Evolutionary conservation across 177 flowering plant species (phyloP), one percentile per base, ranked within the genome.

Genomic region (Vitis hybrid): DNA sequence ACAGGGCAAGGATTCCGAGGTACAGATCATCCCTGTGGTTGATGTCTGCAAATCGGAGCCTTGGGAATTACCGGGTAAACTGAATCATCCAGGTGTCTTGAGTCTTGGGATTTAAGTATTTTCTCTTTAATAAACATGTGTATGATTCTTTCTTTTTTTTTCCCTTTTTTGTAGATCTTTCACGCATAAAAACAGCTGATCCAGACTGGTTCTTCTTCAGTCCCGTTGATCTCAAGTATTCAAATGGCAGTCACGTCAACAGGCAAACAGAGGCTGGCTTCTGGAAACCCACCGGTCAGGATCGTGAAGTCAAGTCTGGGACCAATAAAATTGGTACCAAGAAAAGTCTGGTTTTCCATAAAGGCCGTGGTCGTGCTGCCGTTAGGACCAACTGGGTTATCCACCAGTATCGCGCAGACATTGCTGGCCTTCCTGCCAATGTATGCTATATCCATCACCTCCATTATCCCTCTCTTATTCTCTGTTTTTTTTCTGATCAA

Each of bases 271-370:
- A 44, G 11, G 3, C 10, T 14, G 71, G 71, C 1, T 47, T 0
- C 11, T 68, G 70, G 70, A 68, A 68, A 47, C 14, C 12, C 15
- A 68, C 70, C 1, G 59, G 70, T 9, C 28, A 57, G 31, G 62
- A 68, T 12, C 52, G 28, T 38, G n/a, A 28, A 2, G 0, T 68
- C 18, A 13, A 11, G 62, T 18, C 13, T 24, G 11, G 49, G 38
- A 20, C 4, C 14, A 54, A n/a, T 22, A 10, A 17, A 24, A 67
- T 67, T 11, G 70, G 70, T 28, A 56, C 4, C 1, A 67, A 57
- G 49, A 67, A 47, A 51, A 57, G 12, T 59, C 9, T 68, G 71
- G 64, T 59, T 44, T 68, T 68, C 28, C 0, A 58, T 0, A 12
- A 20, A 59, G 71, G 71, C 33, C 71, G 71, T 38, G 4, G 2